Percentiles rank a stretch among this genome's conserved stretches.
These are phyloP conservation scores for Aspergillus neoniger DNA, from an alignment of 2,329 filamentous ascomycete species.

Conservation along the genomic window DNA sequence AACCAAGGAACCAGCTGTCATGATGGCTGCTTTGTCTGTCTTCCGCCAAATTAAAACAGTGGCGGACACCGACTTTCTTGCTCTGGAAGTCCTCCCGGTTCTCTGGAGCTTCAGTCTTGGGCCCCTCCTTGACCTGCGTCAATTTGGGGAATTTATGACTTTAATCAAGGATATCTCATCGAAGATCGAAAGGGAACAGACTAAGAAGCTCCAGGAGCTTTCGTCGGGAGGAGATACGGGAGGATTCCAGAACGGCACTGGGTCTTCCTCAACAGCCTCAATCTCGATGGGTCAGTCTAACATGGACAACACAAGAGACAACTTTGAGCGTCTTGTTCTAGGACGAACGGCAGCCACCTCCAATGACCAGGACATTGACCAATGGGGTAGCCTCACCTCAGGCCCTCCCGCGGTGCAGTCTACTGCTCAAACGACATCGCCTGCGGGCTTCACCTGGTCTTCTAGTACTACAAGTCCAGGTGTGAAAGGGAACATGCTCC, in stretches of 20 bases:
- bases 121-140: conserved; percentile 80
- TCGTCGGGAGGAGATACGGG: conserved; percentile 59
- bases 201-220: conserved; percentile 82
- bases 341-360: conserved; percentile 57
- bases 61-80: conserved; percentile 87
- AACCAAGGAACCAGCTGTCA: conserved; percentile 95
- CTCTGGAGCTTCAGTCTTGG: conserved; percentile 92
- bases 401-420: conserved; percentile 31
- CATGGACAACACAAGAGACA: conserved; percentile 61
- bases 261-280: conserved; percentile 29
- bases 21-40: conserved; percentile 87
- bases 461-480: conserved; percentile 28
- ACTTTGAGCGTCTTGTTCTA: conserved; percentile 89
- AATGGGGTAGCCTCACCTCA: conserved; percentile 36
- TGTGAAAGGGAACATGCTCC: conserved; percentile 22
- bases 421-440: conserved; percentile 23
- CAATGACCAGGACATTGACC: conserved; percentile 33
- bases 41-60: conserved; percentile 78
- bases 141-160: conserved; percentile 88
- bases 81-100: conserved; percentile 84
- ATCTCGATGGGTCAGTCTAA: conserved; percentile 45
- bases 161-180: conserved; percentile 78
- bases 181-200: conserved; percentile 85
- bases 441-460: conserved; percentile 47
- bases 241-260: conserved; percentile 40